A percentile compares a stretch with the other conserved stretches of the same genome.
phyloP scores from a whole-genome alignment of 1,139 yeast genomes.

The Pichia sp. region DNA sequence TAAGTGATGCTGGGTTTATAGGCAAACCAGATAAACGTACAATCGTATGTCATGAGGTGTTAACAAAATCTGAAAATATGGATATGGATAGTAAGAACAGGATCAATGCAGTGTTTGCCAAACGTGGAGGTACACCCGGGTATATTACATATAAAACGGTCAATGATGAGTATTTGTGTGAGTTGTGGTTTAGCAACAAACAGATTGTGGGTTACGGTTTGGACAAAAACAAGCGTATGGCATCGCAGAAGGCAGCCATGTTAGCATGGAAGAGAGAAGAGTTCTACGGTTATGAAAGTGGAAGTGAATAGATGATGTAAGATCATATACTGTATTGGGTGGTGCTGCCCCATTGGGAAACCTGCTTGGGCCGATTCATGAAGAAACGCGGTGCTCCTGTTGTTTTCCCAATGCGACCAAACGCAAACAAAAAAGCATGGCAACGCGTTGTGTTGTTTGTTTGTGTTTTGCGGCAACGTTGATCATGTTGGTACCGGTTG shows the following conservation, averaged over 20 bases:
- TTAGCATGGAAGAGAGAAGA: constrained; percentile 15
- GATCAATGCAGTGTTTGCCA: constrained; percentile 11
- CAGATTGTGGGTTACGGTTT: constrained; percentile 18
- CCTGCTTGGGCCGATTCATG: background rate
- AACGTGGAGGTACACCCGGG: constrained; percentile 11
- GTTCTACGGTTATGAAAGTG: constrained; percentile 6
- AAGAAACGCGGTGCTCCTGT: background rate
- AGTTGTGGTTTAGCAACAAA: constrained; percentile 12
- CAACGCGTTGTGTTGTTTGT: background rate
- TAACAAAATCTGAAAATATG: constrained; percentile 2
- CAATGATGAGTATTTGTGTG: constrained; percentile 12
- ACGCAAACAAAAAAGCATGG: background rate
- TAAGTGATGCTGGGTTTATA: background rate
- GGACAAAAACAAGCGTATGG: constrained; percentile 13
- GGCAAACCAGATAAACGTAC: background rate
- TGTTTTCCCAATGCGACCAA: background rate
- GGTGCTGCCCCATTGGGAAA: too few species aligned
- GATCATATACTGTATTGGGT: too few species aligned
- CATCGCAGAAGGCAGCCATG: constrained; percentile 20
- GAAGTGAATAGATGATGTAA: background rate
- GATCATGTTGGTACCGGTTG: too few species aligned
- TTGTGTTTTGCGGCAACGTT: background rate
- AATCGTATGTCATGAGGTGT: constrained; percentile 14
- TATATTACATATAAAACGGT: constrained; percentile 9
- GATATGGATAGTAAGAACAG: constrained; percentile 16